These are phyloP conservation scores for Emmonsiellopsis sp. DNA, from an alignment of 2,329 filamentous ascomycete species.

Conservation along the genomic window DNA sequence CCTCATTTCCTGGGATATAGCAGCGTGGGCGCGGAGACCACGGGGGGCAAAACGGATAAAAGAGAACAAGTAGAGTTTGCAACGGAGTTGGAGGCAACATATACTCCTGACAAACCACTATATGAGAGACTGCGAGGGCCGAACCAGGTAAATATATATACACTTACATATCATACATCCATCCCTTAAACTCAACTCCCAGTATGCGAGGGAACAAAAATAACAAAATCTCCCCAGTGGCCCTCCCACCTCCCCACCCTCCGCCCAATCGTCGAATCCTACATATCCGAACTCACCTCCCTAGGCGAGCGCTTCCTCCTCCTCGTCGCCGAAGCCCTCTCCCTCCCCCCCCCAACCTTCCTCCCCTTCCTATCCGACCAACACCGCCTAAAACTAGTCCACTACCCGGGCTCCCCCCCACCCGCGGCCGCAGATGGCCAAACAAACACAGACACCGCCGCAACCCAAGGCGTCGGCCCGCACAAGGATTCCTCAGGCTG, in stretches of 20 bases:
- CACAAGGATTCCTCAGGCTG: conserved; percentile 57
- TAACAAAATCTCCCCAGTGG: conserved; percentile 29
- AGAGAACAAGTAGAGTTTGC: conserved; percentile 54
- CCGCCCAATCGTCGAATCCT: conserved; percentile 35
- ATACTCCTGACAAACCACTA: conserved; percentile 24
- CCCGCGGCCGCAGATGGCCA: background rate
- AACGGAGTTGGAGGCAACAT: conserved; percentile 41
- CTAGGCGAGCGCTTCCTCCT: conserved; percentile 47
- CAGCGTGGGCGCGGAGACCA: conserved; percentile 46
- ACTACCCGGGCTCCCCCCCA: conserved; percentile 37
- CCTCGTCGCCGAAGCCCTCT: conserved; percentile 49
- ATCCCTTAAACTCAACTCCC: background rate
- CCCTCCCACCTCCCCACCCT: conserved; percentile 29
- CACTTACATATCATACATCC: background rate
- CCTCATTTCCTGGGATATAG: conserved; percentile 56
- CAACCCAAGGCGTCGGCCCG: conserved; percentile 48
- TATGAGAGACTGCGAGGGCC: conserved; percentile 41
- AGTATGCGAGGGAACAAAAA: background rate
- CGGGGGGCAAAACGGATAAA: conserved; percentile 43
- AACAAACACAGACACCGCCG: background rate
- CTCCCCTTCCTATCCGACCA: conserved; percentile 47
- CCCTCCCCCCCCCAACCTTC: conserved; percentile 41
- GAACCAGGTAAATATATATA: conserved; percentile 34
- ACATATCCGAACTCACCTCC: conserved; percentile 43
- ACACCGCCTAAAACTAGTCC: conserved; percentile 51